A percentile compares a stretch with the other conserved stretches of the same genome.
Evolutionary conservation across 495 filamentous ascomycete genomes (phyloP).

Genomic region (Penicillium silybi): DNA sequence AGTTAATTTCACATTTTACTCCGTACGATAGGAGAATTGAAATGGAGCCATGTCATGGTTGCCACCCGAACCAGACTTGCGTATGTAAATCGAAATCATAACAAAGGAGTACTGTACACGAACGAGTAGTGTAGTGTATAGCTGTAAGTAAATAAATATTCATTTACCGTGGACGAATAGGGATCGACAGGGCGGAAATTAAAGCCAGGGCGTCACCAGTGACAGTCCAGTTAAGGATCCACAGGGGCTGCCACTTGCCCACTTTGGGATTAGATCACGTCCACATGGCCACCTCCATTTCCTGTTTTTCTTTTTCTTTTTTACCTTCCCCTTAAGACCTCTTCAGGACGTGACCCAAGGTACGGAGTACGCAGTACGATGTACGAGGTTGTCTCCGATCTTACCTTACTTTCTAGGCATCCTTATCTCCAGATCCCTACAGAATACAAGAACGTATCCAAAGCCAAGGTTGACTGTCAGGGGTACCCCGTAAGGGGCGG

Average conservation of each 20-base stretch:
- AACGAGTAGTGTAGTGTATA: too few species aligned
- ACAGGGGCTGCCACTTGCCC: constrained; percentile 12
- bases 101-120: not conserved
- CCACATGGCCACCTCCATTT: constrained; percentile 23
- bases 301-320: not conserved
- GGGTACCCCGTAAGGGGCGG: constrained; percentile 7
- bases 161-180: not conserved
- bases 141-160: not conserved
- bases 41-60: not conserved
- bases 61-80: not conserved
- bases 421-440: too few species aligned
- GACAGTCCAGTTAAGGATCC: not conserved
- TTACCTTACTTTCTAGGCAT: not conserved
- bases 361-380: not conserved
- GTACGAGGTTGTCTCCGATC: too few species aligned
- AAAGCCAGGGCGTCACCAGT: constrained; percentile 6
- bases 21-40: not conserved
- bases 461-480: not conserved
- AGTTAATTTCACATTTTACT: too few species aligned
- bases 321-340: too few species aligned
- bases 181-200: constrained; percentile 30
- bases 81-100: not conserved
- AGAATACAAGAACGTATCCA: too few species aligned
- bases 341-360: not conserved
- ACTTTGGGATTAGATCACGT: constrained; percentile 3